These are phyloP conservation scores for Didymella lethalis DNA, from an alignment of 2,329 filamentous ascomycete species.

Conservation along the genomic window DNA sequence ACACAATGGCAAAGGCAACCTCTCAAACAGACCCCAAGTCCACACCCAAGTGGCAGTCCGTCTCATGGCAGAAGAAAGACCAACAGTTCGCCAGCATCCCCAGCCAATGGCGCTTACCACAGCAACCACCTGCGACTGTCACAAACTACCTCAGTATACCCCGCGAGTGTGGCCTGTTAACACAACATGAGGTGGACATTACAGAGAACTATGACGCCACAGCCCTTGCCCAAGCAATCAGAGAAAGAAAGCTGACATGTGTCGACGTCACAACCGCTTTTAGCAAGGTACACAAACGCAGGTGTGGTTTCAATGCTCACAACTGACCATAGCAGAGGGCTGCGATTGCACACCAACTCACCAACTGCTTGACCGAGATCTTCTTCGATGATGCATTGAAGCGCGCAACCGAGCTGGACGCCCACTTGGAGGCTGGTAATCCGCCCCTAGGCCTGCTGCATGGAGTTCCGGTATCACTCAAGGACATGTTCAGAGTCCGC, in stretches of 20 bases:
- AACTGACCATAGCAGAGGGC: conserved; percentile 46
- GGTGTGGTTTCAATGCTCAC: background rate
- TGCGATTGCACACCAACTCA: conserved; percentile 57
- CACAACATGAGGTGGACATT: conserved; percentile 60
- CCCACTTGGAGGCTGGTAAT: conserved; percentile 50
- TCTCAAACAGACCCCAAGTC: conserved; percentile 16
- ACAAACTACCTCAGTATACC: conserved; percentile 57
- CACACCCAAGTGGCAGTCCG: conserved; percentile 49
- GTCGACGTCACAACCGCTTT: conserved; percentile 54
- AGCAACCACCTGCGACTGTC: conserved; percentile 29
- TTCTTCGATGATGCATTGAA: conserved; percentile 48
- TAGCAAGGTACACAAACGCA: conserved; percentile 48
- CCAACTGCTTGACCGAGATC: conserved; percentile 54
- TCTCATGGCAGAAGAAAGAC: conserved; percentile 54
- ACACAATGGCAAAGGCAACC: conserved; percentile 27
- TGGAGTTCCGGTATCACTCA: conserved; percentile 58
- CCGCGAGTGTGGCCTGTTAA: conserved; percentile 61
- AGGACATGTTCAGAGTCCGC: conserved; percentile 60
- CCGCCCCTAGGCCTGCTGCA: conserved; percentile 56
- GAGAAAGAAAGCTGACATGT: conserved; percentile 45
- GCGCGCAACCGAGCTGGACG: conserved; percentile 50
- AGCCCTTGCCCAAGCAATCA: conserved; percentile 48
- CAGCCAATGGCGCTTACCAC: conserved; percentile 53
- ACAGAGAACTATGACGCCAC: conserved; percentile 63
- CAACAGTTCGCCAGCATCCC: conserved; percentile 55